Percentiles rank a stretch among this genome's conserved stretches.
These are phyloP conservation scores for Straminergon stramineum DNA, from an alignment of 225 moss, liverwort and hornwort species.

Conservation along the genomic window DNA sequence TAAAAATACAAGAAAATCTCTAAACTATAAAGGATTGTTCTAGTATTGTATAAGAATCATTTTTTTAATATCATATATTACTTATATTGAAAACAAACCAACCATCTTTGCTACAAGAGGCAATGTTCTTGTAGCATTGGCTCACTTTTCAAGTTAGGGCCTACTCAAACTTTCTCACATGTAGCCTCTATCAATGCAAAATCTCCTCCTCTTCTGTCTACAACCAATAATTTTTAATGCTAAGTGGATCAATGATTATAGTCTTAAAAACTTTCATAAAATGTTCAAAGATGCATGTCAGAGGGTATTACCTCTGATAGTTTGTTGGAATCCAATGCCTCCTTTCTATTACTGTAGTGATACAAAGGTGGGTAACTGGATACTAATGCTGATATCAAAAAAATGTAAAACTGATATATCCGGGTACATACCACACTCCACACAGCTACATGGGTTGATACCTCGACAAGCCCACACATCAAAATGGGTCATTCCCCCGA, in stretches of 20 bases:
- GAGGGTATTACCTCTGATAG: too few species aligned
- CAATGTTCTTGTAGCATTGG: not conserved
- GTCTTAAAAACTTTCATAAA: not conserved
- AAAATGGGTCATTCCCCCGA: too few species aligned
- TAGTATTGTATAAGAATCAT: not conserved
- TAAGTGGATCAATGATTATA: too few species aligned
- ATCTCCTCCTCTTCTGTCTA: not conserved
- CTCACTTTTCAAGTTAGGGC: not conserved
- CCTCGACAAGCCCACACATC: not conserved
- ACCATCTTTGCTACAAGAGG: fast-evolving
- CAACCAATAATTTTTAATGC: not conserved
- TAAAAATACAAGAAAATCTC: not conserved
- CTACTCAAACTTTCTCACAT: not conserved
- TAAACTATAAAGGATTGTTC: not conserved
- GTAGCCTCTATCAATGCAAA: not conserved
- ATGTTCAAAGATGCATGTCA: not conserved
- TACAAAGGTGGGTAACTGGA: not conserved
- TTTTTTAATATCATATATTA: too few species aligned
- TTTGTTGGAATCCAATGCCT: not conserved
- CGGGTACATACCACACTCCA: not conserved
- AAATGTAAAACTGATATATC: not conserved
- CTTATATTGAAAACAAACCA: not conserved
- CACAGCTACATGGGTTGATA: not conserved
- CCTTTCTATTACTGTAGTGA: not conserved
- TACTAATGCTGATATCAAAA: not conserved